Conservation (phyloP, 768 basidiomycete genomes). For the Fomitopsis serialis region DNA sequence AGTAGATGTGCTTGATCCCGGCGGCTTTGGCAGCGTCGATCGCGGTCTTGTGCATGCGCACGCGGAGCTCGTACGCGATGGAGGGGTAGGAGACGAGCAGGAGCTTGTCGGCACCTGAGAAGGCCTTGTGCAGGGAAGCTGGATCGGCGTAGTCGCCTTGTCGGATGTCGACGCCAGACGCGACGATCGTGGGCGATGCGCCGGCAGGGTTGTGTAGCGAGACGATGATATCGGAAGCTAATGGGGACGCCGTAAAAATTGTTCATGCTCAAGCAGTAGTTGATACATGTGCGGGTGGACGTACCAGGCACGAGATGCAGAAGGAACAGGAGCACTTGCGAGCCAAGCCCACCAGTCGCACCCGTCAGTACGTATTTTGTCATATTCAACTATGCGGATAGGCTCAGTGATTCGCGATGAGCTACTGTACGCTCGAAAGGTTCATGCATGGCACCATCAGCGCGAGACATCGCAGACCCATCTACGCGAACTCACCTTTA, state of each 20-base stretch:
- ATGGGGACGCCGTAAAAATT: background rate
- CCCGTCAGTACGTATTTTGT: conserved; percentile 31
- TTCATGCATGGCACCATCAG: too few species aligned
- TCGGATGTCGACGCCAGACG: conserved; percentile 23
- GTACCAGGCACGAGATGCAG: conserved; percentile 22
- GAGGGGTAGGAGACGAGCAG: conserved; percentile 30
- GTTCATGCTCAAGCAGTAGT: background rate
- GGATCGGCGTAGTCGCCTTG: conserved; percentile 26
- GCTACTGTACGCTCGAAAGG: too few species aligned
- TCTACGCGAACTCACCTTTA: too few species aligned
- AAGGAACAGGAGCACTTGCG: conserved; percentile 27
- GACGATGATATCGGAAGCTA: conserved; percentile 24
- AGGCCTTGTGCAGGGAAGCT: conserved; percentile 27
- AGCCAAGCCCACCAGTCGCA: conserved; percentile 31
- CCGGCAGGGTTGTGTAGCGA: conserved; percentile 28
- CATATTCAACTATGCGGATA: too few species aligned
- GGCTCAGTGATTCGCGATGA: too few species aligned
- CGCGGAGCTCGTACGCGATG: conserved; percentile 26
- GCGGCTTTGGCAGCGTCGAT: conserved; percentile 30
- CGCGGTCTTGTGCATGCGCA: conserved; percentile 25
- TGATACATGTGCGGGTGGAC: background rate
- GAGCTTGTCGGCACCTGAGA: conserved; percentile 27
- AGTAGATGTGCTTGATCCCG: conserved; percentile 29
- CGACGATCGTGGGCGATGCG: conserved; percentile 13
- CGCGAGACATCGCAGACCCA: too few species aligned